phyloP scores from a whole-genome alignment of 148 eudicot genomes.

The Nyssa sinensis region DNA sequence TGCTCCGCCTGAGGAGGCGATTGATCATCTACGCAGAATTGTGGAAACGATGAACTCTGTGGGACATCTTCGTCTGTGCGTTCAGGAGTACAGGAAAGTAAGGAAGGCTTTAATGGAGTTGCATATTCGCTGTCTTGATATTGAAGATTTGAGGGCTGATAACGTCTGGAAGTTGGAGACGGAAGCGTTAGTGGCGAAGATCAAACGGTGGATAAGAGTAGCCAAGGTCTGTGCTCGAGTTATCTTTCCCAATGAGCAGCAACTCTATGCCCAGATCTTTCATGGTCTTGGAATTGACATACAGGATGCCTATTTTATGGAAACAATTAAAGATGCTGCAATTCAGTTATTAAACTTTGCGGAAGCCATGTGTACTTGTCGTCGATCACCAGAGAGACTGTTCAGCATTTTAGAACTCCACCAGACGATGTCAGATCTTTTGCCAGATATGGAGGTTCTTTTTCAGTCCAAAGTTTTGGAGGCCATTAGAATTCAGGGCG shows the following conservation, averaged over 20 bases:
- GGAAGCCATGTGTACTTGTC: not conserved
- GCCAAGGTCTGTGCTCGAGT: slow-evolving; percentile 50
- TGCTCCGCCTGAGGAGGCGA: not conserved
- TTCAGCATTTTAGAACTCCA: not conserved
- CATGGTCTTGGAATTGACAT: not conserved
- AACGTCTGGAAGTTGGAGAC: slow-evolving; percentile 56
- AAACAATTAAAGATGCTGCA: not conserved
- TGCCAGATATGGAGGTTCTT: not conserved
- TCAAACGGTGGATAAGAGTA: slow-evolving; percentile 68
- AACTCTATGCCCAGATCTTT: not conserved
- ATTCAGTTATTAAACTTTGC: too few species aligned
- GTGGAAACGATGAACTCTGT: slow-evolving; percentile 70
- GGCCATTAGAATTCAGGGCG: not conserved
- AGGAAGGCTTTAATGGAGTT: slow-evolving; percentile 56
- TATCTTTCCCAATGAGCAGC: not conserved
- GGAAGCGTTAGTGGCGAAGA: slow-evolving; percentile 65
- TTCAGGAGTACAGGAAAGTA: slow-evolving; percentile 63
- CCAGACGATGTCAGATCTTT: not conserved
- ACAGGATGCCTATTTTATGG: not conserved
- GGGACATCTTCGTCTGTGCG: slow-evolving; percentile 65
- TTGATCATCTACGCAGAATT: slow-evolving; percentile 41
- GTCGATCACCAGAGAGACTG: not conserved
- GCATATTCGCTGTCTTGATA: slow-evolving; percentile 53
- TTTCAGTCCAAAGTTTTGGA: too few species aligned
- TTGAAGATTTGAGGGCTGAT: slow-evolving; percentile 20